Conservation (phyloP, 2,329 filamentous ascomycete species). For the Cercospora zeina region DNA sequence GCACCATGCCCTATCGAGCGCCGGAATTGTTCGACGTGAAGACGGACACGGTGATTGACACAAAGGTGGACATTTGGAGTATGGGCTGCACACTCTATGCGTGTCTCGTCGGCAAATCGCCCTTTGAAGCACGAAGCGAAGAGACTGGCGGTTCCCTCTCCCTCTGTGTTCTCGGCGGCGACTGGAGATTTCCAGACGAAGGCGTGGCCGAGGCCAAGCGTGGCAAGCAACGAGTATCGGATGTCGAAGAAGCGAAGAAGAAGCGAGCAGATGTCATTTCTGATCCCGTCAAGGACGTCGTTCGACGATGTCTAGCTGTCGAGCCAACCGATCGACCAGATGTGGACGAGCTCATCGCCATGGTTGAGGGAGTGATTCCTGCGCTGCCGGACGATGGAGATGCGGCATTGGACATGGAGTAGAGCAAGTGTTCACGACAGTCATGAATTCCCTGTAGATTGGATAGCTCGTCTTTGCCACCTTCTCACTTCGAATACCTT, state of each 20-base stretch:
- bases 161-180: slow-evolving; percentile 87
- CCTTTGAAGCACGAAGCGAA: slow-evolving; percentile 92
- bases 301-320: slow-evolving; percentile 79
- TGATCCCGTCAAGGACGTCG: slow-evolving; percentile 80
- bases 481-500: neutral
- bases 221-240: slow-evolving; percentile 55
- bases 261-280: slow-evolving; percentile 63
- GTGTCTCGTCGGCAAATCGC: slow-evolving; percentile 92
- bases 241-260: slow-evolving; percentile 31
- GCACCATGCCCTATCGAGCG: slow-evolving; percentile 96
- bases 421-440: slow-evolving; percentile 15
- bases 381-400: slow-evolving; percentile 59
- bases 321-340: slow-evolving; percentile 87
- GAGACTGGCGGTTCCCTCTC: slow-evolving; percentile 93
- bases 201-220: slow-evolving; percentile 59
- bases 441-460: slow-evolving; percentile 6
- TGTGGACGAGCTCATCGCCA: slow-evolving; percentile 75
- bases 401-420: slow-evolving; percentile 36
- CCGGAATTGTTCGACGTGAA: slow-evolving; percentile 98
- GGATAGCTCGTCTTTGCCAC: neutral
- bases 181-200: slow-evolving; percentile 96
- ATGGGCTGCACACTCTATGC: slow-evolving; percentile 97
- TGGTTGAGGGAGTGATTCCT: slow-evolving; percentile 73
- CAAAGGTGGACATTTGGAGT: slow-evolving; percentile 97
- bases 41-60: slow-evolving; percentile 86